Evolutionary conservation across 2,329 filamentous ascomycete species (phyloP), one percentile per base, ranked within the genome.

Genomic region (Stemphylium lycopersici): DNA sequence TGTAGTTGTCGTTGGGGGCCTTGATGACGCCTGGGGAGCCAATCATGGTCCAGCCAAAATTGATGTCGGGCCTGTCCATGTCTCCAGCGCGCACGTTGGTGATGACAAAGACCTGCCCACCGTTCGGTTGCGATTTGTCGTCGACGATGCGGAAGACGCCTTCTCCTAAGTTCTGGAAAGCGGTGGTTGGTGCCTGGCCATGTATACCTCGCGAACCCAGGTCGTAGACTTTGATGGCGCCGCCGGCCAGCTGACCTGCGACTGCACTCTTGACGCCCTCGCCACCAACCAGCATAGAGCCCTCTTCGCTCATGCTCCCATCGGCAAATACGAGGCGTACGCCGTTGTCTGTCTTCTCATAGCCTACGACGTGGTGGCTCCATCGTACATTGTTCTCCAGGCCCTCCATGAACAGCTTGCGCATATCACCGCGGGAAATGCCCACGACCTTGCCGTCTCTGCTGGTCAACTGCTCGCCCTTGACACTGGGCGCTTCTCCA

Each of bases 31-130:
- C 85, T 0, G 85, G 84, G 15, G 80, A 72, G 4, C 79, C 85
- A 3, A 74, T 78, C 81, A 89, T 81, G 0, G 86, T 88, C 86
- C 86, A 89, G 2, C 86, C 86, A 55, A 88, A 86, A 18, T 82
- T 52, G 2, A 85, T 50, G 36, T 79, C 68, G 0, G 83, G 81
- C 56, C 88, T 79, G 60, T 88, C 77, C 81, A 83, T 83, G 38
- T 87, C 85, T 5, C 76, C 78, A 0, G 84, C 68, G 1, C 86
- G 81, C 0, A 89, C 83, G 47, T 89, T 89, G 1, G 86, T 89
- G 42, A 89, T 88, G 54, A 84, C 63, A 51, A 81, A 83, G 2
- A 85, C 72, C 6, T 68, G 69, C 6, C 66, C 63, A 0, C 84
- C 84, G 2, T 77, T 67, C 0, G 79, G 70, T 11, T 79, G 76